Conservation (phyloP, 2,329 filamentous ascomycete genomes). For the Aureobasidium sp. region DNA sequence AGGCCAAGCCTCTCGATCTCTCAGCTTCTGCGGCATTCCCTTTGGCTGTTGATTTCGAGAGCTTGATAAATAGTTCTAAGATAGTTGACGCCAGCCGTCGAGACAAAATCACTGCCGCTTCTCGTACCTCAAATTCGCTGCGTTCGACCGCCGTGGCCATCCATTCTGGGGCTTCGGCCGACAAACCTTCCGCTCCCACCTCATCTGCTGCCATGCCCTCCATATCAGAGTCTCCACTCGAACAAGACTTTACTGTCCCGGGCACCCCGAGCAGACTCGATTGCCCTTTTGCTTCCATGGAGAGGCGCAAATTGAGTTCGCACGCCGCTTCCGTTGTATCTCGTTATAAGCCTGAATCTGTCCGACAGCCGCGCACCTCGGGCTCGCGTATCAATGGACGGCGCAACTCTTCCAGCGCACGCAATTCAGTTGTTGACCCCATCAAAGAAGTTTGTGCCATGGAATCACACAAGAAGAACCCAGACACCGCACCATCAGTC, state of each 20-base stretch:
- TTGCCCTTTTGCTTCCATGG: conserved; percentile 67
- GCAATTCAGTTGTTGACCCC: conserved; percentile 24
- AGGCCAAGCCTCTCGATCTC: conserved; percentile 13
- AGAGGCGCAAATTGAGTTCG: conserved; percentile 32
- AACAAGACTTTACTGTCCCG: conserved; percentile 84
- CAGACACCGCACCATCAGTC: conserved; percentile 16
- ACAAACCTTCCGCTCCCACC: conserved; percentile 25
- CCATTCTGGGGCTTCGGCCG: conserved; percentile 34
- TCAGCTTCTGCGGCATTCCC: background rate
- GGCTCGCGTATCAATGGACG: conserved; percentile 13
- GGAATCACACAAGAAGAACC: conserved; percentile 11
- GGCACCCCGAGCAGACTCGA: conserved; percentile 72
- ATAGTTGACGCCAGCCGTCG: conserved; percentile 24
- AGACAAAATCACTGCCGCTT: conserved; percentile 26
- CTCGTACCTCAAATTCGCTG: conserved; percentile 27
- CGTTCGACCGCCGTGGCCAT: conserved; percentile 32
- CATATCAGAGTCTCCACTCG: conserved; percentile 46
- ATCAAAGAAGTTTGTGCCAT: conserved; percentile 31
- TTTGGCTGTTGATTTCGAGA: conserved; percentile 12
- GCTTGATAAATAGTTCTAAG: conserved; percentile 16
- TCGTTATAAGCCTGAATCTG: conserved; percentile 27
- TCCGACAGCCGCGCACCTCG: conserved; percentile 11
- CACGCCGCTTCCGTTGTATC: conserved; percentile 35
- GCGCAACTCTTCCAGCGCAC: conserved; percentile 6
- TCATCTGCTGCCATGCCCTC: conserved; percentile 29